These are phyloP conservation scores for Phaseolus lunatus DNA, from an alignment of 306 rosid genomes.

Conservation along the genomic window DNA sequence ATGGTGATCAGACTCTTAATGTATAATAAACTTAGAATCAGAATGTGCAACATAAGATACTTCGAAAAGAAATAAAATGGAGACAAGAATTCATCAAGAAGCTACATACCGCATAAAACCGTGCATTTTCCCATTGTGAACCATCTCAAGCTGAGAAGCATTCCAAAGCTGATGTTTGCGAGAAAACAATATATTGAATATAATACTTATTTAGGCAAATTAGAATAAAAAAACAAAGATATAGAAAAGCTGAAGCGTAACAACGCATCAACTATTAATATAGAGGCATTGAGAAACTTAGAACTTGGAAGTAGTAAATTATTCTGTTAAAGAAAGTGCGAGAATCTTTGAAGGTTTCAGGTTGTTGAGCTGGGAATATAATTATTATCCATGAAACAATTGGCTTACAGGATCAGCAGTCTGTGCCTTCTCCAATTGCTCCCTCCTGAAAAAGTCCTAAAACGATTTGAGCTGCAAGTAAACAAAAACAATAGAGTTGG, in stretches of 20 bases:
- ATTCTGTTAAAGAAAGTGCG: not conserved
- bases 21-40: not conserved
- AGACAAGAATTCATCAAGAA: constrained; percentile 6
- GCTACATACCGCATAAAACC: constrained; percentile 88
- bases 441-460: constrained; percentile 64
- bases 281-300: not conserved
- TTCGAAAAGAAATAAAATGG: constrained; percentile 36
- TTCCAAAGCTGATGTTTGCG: constrained; percentile 85
- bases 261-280: constrained; percentile 31
- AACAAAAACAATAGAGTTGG: constrained; percentile 8
- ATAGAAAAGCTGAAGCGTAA: not conserved
- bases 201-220: constrained; percentile 22
- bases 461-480: constrained; percentile 39
- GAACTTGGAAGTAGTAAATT: constrained; percentile 16
- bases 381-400: constrained; percentile 5
- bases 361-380: constrained; percentile 10
- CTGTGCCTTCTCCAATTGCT: constrained; percentile 86
- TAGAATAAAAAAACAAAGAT: constrained; percentile 16
- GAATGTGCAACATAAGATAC: constrained; percentile 15
- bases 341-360: constrained; percentile 6
- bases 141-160: constrained; percentile 98
- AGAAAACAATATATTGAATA: constrained; percentile 8
- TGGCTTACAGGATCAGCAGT: constrained; percentile 85
- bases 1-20: not conserved
- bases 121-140: constrained; percentile 91